phyloP scores from a whole-genome alignment of 2,329 filamentous ascomycete genomes.

The Fonsecaea multimorphosa region DNA sequence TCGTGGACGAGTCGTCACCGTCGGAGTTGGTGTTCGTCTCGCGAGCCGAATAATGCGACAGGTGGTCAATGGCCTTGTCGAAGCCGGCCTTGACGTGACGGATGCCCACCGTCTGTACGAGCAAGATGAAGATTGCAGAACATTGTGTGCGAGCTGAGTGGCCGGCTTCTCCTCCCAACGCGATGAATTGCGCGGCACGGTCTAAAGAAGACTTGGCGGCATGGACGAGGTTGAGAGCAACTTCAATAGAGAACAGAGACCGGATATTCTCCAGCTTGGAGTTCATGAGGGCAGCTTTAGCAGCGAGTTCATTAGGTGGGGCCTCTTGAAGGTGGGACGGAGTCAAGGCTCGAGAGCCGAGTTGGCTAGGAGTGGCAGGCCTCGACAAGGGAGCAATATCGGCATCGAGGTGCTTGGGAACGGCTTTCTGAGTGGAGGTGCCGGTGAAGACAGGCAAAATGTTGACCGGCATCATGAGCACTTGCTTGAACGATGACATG shows the following conservation, averaged over 20 bases:
- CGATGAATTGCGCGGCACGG: slow-evolving; percentile 80
- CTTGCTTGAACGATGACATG: slow-evolving; percentile 93
- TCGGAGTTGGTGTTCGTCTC: slow-evolving; percentile 66
- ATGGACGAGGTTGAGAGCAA: slow-evolving; percentile 88
- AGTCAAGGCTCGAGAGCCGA: slow-evolving; percentile 46
- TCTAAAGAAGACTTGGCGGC: slow-evolving; percentile 86
- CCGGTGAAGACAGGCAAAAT: slow-evolving; percentile 75
- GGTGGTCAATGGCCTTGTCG: slow-evolving; percentile 86
- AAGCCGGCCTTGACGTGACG: slow-evolving; percentile 92
- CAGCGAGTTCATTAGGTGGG: slow-evolving; percentile 88
- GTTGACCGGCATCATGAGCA: slow-evolving; percentile 98
- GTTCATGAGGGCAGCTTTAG: slow-evolving; percentile 97
- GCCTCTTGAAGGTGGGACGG: slow-evolving; percentile 64
- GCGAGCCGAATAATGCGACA: slow-evolving; percentile 88
- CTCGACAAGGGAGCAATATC: slow-evolving; percentile 35
- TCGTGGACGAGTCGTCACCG: slow-evolving; percentile 71
- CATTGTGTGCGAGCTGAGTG: slow-evolving; percentile 88
- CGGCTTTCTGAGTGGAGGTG: slow-evolving; percentile 49
- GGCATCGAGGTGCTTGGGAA: slow-evolving; percentile 42
- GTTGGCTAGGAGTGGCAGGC: slow-evolving; percentile 42
- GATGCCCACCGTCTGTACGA: slow-evolving; percentile 83
- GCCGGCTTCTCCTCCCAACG: slow-evolving; percentile 77
- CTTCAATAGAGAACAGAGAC: slow-evolving; percentile 93
- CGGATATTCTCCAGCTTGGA: slow-evolving; percentile 92
- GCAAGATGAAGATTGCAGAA: slow-evolving; percentile 80